Conservation (phyloP, 2,329 filamentous ascomycete species). For the Didymellaceae sp. region DNA sequence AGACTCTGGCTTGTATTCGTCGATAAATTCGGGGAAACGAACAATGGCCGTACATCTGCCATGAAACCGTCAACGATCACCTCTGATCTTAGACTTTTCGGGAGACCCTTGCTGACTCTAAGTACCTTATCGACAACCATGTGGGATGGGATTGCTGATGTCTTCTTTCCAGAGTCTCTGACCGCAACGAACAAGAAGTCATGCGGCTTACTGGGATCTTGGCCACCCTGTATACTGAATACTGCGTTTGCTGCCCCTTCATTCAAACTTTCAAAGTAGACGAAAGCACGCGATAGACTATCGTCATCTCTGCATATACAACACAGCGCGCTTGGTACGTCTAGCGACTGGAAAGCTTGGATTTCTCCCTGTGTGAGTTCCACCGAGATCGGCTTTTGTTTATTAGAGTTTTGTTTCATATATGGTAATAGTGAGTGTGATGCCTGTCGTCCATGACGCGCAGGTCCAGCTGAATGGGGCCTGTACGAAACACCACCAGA, state of each 20-base stretch:
- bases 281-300: slow-evolving; percentile 10
- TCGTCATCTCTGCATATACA: slow-evolving; percentile 18
- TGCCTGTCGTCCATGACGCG: slow-evolving; percentile 10
- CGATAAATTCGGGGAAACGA: slow-evolving; percentile 19
- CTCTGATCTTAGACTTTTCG: slow-evolving; percentile 33
- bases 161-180: slow-evolving; percentile 6
- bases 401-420: background rate
- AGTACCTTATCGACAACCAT: slow-evolving; percentile 32
- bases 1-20: slow-evolving; percentile 5
- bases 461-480: background rate
- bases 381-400: background rate
- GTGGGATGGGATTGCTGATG: slow-evolving; percentile 16
- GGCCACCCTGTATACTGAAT: slow-evolving; percentile 30
- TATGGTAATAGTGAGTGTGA: slow-evolving; percentile 14
- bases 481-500: slow-evolving; percentile 14
- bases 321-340: slow-evolving; percentile 19
- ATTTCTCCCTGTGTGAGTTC: slow-evolving; percentile 17
- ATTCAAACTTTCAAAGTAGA: slow-evolving; percentile 36
- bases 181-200: slow-evolving; percentile 28
- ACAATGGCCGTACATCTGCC: slow-evolving; percentile 37
- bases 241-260: slow-evolving; percentile 47
- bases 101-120: slow-evolving; percentile 38
- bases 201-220: background rate
- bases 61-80: slow-evolving; percentile 39
- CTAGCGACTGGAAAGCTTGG: slow-evolving; percentile 12